Evolutionary conservation across 331 rosid genomes (phyloP), one percentile per base, ranked within the genome.

Genomic region (Malus hybrid): DNA sequence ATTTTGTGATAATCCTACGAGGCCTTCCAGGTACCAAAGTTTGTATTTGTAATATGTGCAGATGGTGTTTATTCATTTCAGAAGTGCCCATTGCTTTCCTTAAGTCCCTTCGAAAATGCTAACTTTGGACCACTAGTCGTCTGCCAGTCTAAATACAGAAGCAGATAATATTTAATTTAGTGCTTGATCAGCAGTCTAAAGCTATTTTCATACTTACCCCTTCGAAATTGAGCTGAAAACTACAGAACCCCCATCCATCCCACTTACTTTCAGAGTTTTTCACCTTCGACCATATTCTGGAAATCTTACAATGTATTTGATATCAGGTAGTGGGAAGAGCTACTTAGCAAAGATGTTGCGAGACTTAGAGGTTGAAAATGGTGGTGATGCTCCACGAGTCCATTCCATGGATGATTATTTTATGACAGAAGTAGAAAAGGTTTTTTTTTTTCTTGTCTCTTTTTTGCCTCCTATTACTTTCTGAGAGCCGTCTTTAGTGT

Each of bases 341-440:
- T 95, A 95, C 82, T 80, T 90, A 63, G 99, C 99, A 39, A 95
- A 92, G 89, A 89, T 92, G 96, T 77, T 95, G 79, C 97, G 99
- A 65, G 93, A 95, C 78, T 79, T 89, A 77, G 99, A 95, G 84
- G 93, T 92, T 42, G 99, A 90, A 83, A 90, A 79, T 84, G 96
- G 97, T 20, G 93, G 96, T 77, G 83, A 83, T 76, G 97, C 96
- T 79, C 99, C 99, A 27, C 89, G 99, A 34, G 90, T 92, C 82
- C 97, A 95, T 86, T 92, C 99, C 28, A 90, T 95, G 96, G 99
- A 95, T 72, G 97, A 95, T 83, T 95, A 95, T 84, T 95, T 92
- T 80, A 92, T 95, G 93, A 85, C 93, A 18, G 99, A 95, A 86
- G 97, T 95, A 77, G 99, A 95, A 83, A 95, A 92, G 97, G 99